A percentile compares a stretch with the other conserved stretches of the same genome.
These are phyloP conservation scores for Globisporangium middletonii DNA, from an alignment of 352 stramenopile species.

Conservation along the genomic window DNA sequence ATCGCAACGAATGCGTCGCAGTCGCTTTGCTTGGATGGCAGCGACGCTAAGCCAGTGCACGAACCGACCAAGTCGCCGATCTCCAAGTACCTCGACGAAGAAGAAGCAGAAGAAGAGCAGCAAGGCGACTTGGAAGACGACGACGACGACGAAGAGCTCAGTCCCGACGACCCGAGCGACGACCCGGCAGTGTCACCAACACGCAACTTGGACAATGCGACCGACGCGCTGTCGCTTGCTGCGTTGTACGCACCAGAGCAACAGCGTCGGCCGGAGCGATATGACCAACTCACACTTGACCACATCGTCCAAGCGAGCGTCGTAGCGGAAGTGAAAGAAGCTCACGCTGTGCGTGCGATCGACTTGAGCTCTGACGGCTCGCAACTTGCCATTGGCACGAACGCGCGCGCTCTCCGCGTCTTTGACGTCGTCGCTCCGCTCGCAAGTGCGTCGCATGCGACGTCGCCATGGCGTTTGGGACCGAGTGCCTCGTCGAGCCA, in stretches of 20 bases:
- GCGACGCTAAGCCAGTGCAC: not conserved
- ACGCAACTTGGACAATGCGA: not conserved
- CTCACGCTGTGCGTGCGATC: conserved; percentile 48
- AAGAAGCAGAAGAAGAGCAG: not conserved
- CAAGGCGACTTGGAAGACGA: not conserved
- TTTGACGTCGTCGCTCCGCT: conserved; percentile 32
- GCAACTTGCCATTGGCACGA: conserved; percentile 55
- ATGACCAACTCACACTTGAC: conserved; percentile 34
- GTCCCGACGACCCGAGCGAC: not conserved
- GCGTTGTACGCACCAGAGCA: not conserved
- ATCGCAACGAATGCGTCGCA: not conserved
- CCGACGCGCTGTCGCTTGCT: not conserved
- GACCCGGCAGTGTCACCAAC: too few relatives aligned
- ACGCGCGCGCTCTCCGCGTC: conserved; percentile 46
- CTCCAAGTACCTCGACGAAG: conserved; percentile 3
- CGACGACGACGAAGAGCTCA: not conserved
- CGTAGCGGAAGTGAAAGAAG: conserved; percentile 47
- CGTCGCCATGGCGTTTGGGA: not conserved
- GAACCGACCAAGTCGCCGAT: conserved; percentile 2
- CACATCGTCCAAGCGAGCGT: conserved; percentile 38
- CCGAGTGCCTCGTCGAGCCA: not conserved
- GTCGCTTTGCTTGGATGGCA: conserved; percentile 2
- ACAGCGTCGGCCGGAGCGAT: conserved; percentile 8
- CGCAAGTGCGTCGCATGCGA: not conserved
- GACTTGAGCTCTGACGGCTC: conserved; percentile 30